A percentile compares a stretch with the other conserved stretches of the same genome.
Conservation (phyloP, 805 yeast species). For the Hyphopichia homilentoma region DNA sequence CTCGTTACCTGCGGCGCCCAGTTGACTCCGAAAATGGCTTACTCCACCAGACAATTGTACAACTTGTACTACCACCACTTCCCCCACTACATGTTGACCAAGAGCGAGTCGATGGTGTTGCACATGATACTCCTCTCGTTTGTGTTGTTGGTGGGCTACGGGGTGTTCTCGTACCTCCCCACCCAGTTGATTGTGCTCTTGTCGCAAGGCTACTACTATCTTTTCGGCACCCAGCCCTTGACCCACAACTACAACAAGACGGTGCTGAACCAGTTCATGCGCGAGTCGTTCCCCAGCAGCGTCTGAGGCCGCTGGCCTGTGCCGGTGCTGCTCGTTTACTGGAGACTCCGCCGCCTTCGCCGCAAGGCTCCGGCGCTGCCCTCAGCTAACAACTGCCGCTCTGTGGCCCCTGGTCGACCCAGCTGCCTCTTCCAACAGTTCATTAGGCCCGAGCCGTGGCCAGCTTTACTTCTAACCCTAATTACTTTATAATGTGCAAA, state of each 20-base stretch:
- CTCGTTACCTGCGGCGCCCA: no score
- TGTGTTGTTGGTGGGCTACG: constrained; percentile 22
- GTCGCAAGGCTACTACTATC: constrained; percentile 31
- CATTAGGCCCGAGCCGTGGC: no score
- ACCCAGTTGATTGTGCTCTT: constrained; percentile 24
- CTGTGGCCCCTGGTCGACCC: no score
- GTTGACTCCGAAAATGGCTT: no score
- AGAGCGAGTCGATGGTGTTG: constrained; percentile 32
- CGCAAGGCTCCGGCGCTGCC: constrained; percentile 7
- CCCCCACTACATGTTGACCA: constrained; percentile 50
- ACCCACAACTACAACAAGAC: no score
- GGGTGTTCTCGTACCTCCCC: constrained; percentile 21
- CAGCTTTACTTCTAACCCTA: no score
- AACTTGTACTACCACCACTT: constrained; percentile 39
- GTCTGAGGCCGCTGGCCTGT: no score
- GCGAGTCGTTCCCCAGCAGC: no score
- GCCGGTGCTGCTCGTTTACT: not conserved
- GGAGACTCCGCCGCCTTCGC: not conserved
- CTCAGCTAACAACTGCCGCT: no score
- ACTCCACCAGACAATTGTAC: constrained; percentile 10
- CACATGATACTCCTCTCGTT: constrained; percentile 20
- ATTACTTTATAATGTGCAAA: no score
- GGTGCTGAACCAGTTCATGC: no score
- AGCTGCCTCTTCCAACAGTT: no score
- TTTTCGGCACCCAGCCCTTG: constrained; percentile 19